phyloP scores from a whole-genome alignment of 306 rosid species.

The Pterocarpus santalinus region DNA sequence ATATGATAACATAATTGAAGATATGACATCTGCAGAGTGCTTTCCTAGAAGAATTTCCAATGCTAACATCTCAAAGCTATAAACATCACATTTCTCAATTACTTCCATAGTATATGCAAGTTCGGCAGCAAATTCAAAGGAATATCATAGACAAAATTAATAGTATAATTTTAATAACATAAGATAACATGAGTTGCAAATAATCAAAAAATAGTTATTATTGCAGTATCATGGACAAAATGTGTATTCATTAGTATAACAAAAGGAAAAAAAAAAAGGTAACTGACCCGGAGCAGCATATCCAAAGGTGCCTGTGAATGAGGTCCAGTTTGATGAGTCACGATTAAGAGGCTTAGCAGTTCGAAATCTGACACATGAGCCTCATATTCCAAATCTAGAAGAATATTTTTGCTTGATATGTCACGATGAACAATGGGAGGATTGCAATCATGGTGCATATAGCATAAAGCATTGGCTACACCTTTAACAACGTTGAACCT shows the following conservation, averaged over 20 bases:
- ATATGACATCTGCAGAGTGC: slow-evolving; percentile 13
- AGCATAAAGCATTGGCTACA: background rate
- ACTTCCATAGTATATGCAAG: slow-evolving; percentile 26
- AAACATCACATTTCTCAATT: slow-evolving; percentile 40
- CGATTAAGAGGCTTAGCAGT: slow-evolving; percentile 28
- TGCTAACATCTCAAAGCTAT: slow-evolving; percentile 34
- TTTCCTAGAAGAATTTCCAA: slow-evolving; percentile 39
- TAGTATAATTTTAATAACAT: no score
- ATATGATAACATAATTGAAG: background rate
- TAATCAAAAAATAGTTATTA: no score
- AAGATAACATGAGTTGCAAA: no score
- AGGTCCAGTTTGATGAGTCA: slow-evolving; percentile 26
- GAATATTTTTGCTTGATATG: slow-evolving; percentile 33
- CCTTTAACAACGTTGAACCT: slow-evolving; percentile 26
- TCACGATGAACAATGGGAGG: slow-evolving; percentile 31
- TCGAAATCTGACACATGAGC: slow-evolving; percentile 35
- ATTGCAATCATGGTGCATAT: slow-evolving; percentile 37
- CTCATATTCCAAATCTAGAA: slow-evolving; percentile 33
- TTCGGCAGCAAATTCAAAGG: slow-evolving; percentile 2
- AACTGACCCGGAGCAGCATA: slow-evolving; percentile 38
- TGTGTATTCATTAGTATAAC: background rate
- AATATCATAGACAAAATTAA: no score
- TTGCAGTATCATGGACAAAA: no score
- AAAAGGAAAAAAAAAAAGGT: background rate
- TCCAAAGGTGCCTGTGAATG: background rate